Evolutionary conservation across 441 rosid species (phyloP), one percentile per base, ranked within the genome.

Genomic region (Erodium texanum): DNA sequence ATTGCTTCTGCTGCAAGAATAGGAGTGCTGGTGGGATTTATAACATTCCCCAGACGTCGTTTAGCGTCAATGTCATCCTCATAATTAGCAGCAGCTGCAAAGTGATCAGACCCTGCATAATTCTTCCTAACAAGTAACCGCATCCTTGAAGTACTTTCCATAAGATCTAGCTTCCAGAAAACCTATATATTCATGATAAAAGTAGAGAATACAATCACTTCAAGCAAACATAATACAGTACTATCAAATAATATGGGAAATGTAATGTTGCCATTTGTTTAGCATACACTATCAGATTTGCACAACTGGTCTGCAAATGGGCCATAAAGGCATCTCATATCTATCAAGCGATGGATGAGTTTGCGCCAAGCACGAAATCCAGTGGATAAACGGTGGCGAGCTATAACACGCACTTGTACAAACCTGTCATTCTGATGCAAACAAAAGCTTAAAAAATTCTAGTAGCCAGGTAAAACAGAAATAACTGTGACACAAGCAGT

Each of bases 141-240:
- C 99, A 95, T 95, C 86, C 99, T 86, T 32, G 96, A 89, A 75
- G 96, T 89, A 83, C 83, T 93, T 82, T 95, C 99, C 93, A 87
- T 86, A 69, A 88, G 83, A 80, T 95, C 99, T 69, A 90, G 87
- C 92, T 95, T 90, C 97, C 98, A 95, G 80, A 89, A 95, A 74
- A 92, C 72, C 99, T 95, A 78, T 70, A 81, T 56, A 76, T 69
- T 62, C 15, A 36, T 36, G 41, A 36, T 36, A 36, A 36, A 36
- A 5, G 41, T 36, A 68, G 62, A 14, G 16, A 48, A 48, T 7
- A 48, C 18, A 48, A 48, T 48, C 16, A 48, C n/a, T 48, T 48
- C 56, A 15, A 5, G 56, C 34, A 72, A 29, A n/a, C n/a, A n/a
- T n/a, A n/a, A n/a, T n/a, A n/a, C n/a, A n/a, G n/a, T n/a, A n/a